phyloP scores from a whole-genome alignment of 164 flowering plant species.

The Houttuynia cordata region DNA sequence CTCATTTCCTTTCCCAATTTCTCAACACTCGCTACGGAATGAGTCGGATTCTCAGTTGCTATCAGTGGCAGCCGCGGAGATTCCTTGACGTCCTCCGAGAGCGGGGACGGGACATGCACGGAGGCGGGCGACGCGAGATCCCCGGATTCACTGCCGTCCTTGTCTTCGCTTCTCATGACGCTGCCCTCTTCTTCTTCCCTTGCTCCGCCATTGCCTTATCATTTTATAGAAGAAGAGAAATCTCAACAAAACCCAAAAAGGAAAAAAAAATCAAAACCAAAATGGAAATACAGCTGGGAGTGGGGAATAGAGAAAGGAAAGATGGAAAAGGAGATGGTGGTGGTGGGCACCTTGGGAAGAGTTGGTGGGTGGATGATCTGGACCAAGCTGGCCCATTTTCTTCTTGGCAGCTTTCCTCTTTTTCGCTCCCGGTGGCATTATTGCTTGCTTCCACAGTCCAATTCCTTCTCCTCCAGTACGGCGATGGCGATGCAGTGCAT shows the following conservation, averaged over 20 bases:
- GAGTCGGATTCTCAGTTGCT: no score
- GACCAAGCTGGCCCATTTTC: slow-evolving; percentile 25
- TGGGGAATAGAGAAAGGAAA: neutral
- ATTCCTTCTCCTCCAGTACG: neutral
- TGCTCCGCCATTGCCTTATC: slow-evolving; percentile 30
- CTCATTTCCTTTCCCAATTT: neutral
- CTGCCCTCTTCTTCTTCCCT: slow-evolving; percentile 5
- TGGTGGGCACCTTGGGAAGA: slow-evolving; percentile 4
- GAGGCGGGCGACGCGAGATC: neutral
- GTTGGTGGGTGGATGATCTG: neutral
- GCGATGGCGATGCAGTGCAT: no score
- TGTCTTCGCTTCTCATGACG: neutral
- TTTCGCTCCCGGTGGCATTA: slow-evolving; percentile 67
- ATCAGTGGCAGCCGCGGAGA: no score
- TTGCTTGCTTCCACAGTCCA: slow-evolving; percentile 8
- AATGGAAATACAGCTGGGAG: neutral
- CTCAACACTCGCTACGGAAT: neutral
- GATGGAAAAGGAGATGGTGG: neutral
- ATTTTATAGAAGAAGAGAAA: slow-evolving; percentile 1
- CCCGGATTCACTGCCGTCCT: slow-evolving; percentile 7
- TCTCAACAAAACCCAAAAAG: neutral
- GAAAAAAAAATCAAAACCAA: slow-evolving; percentile 15
- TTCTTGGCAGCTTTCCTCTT: slow-evolving; percentile 65
- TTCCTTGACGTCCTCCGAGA: neutral
- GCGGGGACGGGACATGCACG: neutral